These are phyloP conservation scores for Phytophthora kernoviae DNA, from an alignment of 352 stramenopile species.

Conservation along the genomic window DNA sequence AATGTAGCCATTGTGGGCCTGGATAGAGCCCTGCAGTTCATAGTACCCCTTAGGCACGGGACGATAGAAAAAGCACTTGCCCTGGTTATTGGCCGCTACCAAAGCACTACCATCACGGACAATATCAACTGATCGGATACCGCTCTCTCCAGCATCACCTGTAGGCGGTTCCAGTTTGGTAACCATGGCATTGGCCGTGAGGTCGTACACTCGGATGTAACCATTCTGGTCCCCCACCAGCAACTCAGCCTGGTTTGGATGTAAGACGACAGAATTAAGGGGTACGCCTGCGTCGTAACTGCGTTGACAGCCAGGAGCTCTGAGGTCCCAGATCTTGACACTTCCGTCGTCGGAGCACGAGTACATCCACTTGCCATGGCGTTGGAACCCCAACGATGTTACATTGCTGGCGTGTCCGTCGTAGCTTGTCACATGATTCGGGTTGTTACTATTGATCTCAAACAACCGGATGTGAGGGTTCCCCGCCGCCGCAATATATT, in stretches of 20 bases:
- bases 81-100: slow-evolving; percentile 94
- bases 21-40: slow-evolving; percentile 64
- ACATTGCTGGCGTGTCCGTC: slow-evolving; percentile 97
- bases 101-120: slow-evolving; percentile 92
- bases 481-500: slow-evolving; percentile 95
- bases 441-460: slow-evolving; percentile 97
- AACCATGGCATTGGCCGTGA: slow-evolving; percentile 77
- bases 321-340: slow-evolving; percentile 95
- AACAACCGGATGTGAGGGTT: slow-evolving; percentile 98
- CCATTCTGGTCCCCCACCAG: slow-evolving; percentile 94
- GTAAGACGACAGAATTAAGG: slow-evolving; percentile 95
- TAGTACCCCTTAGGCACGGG: slow-evolving; percentile 69
- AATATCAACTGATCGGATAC: slow-evolving; percentile 93
- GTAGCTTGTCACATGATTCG: slow-evolving; percentile 95
- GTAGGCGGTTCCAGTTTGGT: slow-evolving; percentile 68
- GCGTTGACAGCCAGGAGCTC: slow-evolving; percentile 82
- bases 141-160: slow-evolving; percentile 54
- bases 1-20: slow-evolving; percentile 92
- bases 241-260: slow-evolving; percentile 94
- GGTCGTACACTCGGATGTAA: slow-evolving; percentile 91
- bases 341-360: slow-evolving; percentile 97
- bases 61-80: slow-evolving; percentile 94
- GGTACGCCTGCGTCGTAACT: slow-evolving; percentile 89
- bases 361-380: slow-evolving; percentile 98
- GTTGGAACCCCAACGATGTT: slow-evolving; percentile 97